Base-by-base conservation (phyloP, 169 alveolate genomes). In the Eimeria acervulina region DNA sequence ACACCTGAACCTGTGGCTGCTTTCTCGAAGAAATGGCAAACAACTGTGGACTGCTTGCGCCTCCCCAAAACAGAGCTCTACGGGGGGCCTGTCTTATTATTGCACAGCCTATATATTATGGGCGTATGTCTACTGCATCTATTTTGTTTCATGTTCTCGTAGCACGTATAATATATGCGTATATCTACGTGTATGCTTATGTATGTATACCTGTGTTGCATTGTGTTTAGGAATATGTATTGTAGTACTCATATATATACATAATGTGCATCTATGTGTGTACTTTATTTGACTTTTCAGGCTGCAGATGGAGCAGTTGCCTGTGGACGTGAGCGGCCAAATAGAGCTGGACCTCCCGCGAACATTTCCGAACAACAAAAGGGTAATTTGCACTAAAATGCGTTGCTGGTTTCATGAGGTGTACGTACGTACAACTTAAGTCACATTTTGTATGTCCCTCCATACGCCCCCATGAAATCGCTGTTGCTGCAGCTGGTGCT, bases 341-440 rank as follows among this genome's bases (percentile, higher is more conserved):
- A 98, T 98, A 36, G 98, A 97, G 90, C 81, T 97, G 96, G 99
- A 98, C 83, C 95, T 98, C 33, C 90, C 93, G 59, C 97, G 99
- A 33, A 98, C 99, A 36, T 98, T 98, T 87, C 99, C 99, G 1
- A 97, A 92, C 83, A 96, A 98, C 93, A 97, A 93, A 78, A 91
- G 97, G 92, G 98, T 97, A 95, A 92, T 95, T 70, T 55, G 70
- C 74, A 33, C 36, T n/a, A n/a, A 72, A 38, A 21, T 55, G 51
- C 68, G 28, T 0, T 59, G 68, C 68, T 59, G 68, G 8, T 0
- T 21, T 1, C 68, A 3, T 59, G 68, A 12, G 68, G 68, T 59
- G n/a, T 59, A 59, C 59, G 59, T 51, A 17, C 19, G n/a, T 17
- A 21, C 68, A 21, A 7, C 8, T 13, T n/a, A 59, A 59, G n/a